These are phyloP conservation scores for Dendrobium nobile DNA, from an alignment of 106 monocot species.

Conservation along the genomic window DNA sequence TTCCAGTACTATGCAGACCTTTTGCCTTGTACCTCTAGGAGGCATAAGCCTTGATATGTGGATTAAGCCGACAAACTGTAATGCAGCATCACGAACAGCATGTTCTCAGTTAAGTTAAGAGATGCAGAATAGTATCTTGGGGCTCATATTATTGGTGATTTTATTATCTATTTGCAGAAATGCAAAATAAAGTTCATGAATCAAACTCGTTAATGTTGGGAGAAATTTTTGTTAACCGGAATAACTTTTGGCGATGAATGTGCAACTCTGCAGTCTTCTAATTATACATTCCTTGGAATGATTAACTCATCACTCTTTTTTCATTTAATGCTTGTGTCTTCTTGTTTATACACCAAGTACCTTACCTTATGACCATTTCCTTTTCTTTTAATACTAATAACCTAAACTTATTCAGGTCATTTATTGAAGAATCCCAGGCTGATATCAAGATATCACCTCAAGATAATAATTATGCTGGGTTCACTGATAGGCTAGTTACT, in stretches of 20 bases:
- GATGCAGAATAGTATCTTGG: background rate
- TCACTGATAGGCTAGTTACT: conserved; percentile 90
- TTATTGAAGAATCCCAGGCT: conserved; percentile 94
- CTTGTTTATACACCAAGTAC: background rate
- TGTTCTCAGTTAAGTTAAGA: background rate
- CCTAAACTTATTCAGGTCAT: conserved; percentile 46
- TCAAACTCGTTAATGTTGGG: background rate
- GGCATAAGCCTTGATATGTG: background rate
- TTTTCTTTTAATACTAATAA: background rate
- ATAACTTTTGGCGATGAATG: background rate
- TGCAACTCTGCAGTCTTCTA: background rate
- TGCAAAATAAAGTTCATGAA: background rate
- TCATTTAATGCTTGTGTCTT: background rate
- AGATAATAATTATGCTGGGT: conserved; percentile 60
- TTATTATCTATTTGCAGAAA: background rate
- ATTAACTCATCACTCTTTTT: background rate
- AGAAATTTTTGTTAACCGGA: background rate
- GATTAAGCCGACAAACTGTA: background rate
- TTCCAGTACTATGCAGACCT: background rate
- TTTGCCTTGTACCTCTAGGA: background rate
- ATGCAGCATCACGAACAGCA: background rate
- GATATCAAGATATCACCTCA: conserved; percentile 99
- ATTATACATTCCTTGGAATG: background rate
- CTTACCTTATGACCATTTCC: background rate
- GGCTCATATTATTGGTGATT: background rate